Percentiles rank a stretch among this genome's conserved stretches.
phyloP scores from a whole-genome alignment of 1,139 yeast genomes.

The Kodamaea suecica region DNA sequence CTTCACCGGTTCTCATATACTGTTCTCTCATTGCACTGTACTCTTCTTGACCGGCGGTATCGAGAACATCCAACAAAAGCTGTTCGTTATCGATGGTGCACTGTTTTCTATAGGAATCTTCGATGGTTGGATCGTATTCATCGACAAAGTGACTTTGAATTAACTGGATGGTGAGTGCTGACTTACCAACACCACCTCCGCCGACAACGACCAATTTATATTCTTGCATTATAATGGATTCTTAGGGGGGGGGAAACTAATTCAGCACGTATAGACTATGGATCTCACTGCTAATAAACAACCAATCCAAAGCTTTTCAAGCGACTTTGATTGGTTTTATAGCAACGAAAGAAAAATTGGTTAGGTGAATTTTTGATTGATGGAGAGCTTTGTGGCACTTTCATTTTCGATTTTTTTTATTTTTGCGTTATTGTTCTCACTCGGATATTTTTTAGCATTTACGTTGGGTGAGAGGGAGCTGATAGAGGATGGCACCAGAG shows the following conservation, averaged over 20 bases:
- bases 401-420: conserved; percentile 2
- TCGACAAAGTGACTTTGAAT: conserved; percentile 92
- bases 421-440: conserved; percentile 2
- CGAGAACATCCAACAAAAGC: conserved; percentile 70
- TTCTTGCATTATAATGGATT: conserved; percentile 54
- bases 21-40: conserved; percentile 95
- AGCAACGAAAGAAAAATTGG: conserved; percentile 1
- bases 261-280: no score
- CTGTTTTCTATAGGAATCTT: conserved; percentile 64
- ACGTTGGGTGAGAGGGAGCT: no score
- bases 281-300: no score
- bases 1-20: conserved; percentile 91
- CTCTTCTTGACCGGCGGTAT: conserved; percentile 98
- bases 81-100: conserved; percentile 52
- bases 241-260: no score
- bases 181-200: conserved; percentile 98
- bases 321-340: conserved; percentile 3
- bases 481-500: no score
- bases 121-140: conserved; percentile 97
- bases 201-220: conserved; percentile 93
- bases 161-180: conserved; percentile 87
- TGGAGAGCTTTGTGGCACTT: not conserved
- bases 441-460: no score
- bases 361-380: conserved; percentile 1
- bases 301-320: no score